Percentiles rank a stretch among this genome's conserved stretches.
These are phyloP conservation scores for Ogataea saltuana DNA, from an alignment of 805 yeast species.

Conservation along the genomic window DNA sequence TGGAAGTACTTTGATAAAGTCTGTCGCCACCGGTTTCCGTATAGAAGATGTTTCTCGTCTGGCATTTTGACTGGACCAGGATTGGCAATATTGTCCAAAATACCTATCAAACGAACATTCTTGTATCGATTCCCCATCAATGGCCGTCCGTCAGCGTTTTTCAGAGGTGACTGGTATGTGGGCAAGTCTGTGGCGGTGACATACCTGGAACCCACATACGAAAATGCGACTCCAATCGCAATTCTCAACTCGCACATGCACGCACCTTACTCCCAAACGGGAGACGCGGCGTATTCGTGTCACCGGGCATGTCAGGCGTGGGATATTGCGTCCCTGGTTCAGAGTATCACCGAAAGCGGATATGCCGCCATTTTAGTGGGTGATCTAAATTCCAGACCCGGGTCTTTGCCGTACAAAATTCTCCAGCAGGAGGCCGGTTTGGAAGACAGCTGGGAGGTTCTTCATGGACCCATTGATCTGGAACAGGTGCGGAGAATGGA, in stretches of 20 bases:
- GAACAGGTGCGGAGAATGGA: constrained; percentile 45
- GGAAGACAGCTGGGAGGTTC: constrained; percentile 78
- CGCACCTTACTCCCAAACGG: constrained; percentile 83
- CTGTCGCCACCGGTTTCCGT: constrained; percentile 55
- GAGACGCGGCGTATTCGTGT: constrained; percentile 87
- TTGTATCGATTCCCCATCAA: constrained; percentile 86
- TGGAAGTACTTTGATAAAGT: constrained; percentile 61
- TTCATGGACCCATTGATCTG: constrained; percentile 51
- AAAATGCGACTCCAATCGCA: constrained; percentile 60
- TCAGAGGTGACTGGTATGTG: constrained; percentile 96
- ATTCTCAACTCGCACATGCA: constrained; percentile 93
- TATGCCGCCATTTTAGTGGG: constrained; percentile 89
- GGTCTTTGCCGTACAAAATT: constrained; percentile 75
- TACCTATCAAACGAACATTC: constrained; percentile 79
- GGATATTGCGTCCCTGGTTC: constrained; percentile 77
- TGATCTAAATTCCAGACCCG: constrained; percentile 88
- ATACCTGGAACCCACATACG: constrained; percentile 51
- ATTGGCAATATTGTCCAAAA: constrained; percentile 75
- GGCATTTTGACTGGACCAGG: constrained; percentile 96
- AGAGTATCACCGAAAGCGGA: constrained; percentile 65
- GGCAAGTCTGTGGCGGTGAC: constrained; percentile 88
- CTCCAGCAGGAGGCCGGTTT: constrained; percentile 69
- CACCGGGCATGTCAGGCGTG: constrained; percentile 96
- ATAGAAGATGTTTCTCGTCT: constrained; percentile 67
- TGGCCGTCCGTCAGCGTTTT: constrained; percentile 92